Conservation (phyloP, 2,329 filamentous ascomycete species). For the Diaporthe destruens region DNA sequence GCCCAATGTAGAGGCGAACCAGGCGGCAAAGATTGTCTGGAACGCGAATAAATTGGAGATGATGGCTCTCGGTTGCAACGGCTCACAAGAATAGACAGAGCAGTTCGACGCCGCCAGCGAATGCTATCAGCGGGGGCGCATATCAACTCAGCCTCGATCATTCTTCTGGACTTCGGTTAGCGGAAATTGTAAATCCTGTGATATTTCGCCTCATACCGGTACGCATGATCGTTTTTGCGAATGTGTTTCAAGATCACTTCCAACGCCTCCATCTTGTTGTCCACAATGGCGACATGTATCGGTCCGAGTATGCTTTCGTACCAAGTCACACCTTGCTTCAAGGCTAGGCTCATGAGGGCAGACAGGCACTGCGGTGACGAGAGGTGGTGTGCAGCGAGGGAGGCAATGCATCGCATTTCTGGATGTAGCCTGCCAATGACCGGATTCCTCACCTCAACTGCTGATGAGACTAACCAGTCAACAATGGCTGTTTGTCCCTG, state of each 20-base stretch:
- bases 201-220: neutral
- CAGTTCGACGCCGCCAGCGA: neutral
- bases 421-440: neutral
- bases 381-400: neutral
- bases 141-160: neutral
- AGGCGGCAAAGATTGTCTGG: too few species aligned
- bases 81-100: neutral
- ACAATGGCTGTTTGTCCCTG: neutral
- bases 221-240: neutral
- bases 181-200: fast-evolving
- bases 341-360: neutral
- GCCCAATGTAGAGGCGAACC: neutral
- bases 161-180: neutral
- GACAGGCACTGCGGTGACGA: fast-evolving
- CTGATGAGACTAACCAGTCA: neutral
- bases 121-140: neutral
- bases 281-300: neutral
- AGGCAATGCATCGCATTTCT: fast-evolving
- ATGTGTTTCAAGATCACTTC: neutral
- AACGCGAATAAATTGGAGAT: too few species aligned
- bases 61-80: too few species aligned
- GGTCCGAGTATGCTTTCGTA: neutral
- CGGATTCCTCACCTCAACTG: neutral
- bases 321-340: neutral
- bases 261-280: neutral